Conservation (phyloP, 768 basidiomycete species). For the Inosperma sp. region DNA sequence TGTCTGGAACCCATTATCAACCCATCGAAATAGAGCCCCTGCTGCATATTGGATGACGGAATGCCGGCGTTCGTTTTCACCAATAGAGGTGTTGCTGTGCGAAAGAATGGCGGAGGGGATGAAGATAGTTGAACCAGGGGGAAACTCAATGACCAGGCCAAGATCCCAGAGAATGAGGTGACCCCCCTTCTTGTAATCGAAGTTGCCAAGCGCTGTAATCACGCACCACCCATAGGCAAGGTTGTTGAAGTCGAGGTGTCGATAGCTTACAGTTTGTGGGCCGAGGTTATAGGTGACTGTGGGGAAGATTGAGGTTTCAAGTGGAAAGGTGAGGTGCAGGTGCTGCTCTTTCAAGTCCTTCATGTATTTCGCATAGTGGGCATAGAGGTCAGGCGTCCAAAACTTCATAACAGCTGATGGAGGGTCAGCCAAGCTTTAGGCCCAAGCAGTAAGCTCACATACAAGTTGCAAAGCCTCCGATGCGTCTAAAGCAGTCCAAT, state of each 20-base stretch:
- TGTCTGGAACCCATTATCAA: neutral
- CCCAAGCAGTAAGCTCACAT: too few species aligned
- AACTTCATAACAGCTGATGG: too few species aligned
- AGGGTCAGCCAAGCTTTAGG: too few species aligned
- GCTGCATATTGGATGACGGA: constrained; percentile 8
- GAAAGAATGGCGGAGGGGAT: neutral
- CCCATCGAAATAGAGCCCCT: neutral
- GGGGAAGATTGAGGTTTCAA: neutral
- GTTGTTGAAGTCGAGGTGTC: constrained; percentile 2
- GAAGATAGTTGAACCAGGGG: neutral
- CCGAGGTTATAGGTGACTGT: constrained; percentile 4
- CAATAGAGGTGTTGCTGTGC: neutral
- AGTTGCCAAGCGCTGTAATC: constrained; percentile 1
- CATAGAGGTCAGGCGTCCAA: constrained; percentile 4
- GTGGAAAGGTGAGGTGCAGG: neutral
- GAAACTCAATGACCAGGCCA: neutral
- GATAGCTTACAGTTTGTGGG: neutral
- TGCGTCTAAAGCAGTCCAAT: neutral
- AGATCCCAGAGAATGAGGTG: constrained; percentile 14
- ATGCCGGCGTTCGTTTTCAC: neutral
- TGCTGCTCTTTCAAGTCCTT: neutral
- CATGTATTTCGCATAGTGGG: neutral
- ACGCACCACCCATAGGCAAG: constrained; percentile 6
- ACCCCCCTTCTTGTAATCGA: constrained; percentile 2
- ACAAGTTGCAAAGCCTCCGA: constrained; percentile 8